phyloP scores from a whole-genome alignment of 2,329 filamentous ascomycete genomes.

The Hypoxylon sp. region DNA sequence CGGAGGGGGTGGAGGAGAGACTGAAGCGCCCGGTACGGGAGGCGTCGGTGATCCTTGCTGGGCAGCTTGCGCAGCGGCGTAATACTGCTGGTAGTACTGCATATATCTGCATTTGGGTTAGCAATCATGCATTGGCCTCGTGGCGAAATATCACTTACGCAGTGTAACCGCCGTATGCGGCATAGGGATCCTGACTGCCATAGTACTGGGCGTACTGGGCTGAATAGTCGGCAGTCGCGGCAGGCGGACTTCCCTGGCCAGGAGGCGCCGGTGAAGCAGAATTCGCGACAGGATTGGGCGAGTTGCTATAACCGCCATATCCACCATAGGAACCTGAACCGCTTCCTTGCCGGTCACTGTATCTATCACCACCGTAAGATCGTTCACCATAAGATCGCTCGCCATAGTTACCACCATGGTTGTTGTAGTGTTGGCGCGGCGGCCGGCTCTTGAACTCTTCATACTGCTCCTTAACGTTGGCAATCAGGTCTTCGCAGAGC shows the following conservation, averaged over 20 bases:
- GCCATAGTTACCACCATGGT: slow-evolving; percentile 60
- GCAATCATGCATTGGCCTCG: slow-evolving; percentile 3
- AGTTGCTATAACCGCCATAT: slow-evolving; percentile 58
- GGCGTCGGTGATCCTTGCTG: slow-evolving; percentile 62
- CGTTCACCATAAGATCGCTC: slow-evolving; percentile 57
- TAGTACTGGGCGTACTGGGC: slow-evolving; percentile 91
- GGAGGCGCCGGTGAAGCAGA: slow-evolving; percentile 60
- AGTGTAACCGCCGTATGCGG: slow-evolving; percentile 89
- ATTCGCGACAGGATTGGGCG: slow-evolving; percentile 58
- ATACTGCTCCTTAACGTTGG: slow-evolving; percentile 90
- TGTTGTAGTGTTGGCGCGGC: slow-evolving; percentile 73
- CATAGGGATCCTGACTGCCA: slow-evolving; percentile 83
- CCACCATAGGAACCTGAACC: slow-evolving; percentile 53
- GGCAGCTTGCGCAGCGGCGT: slow-evolving; percentile 68
- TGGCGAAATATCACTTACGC: slow-evolving; percentile 65
- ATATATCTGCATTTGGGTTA: slow-evolving; percentile 64
- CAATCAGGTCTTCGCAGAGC: slow-evolving; percentile 88
- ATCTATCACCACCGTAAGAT: slow-evolving; percentile 52
- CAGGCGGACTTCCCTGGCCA: slow-evolving; percentile 60
- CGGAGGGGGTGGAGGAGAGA: slow-evolving; percentile 70
- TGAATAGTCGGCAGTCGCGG: slow-evolving; percentile 71
- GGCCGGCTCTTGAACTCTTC: slow-evolving; percentile 90
- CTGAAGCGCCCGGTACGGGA: slow-evolving; percentile 62
- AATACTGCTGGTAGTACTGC: slow-evolving; percentile 82
- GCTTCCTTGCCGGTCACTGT: slow-evolving; percentile 55